Conservation (phyloP, 2,329 filamentous ascomycete genomes). For the Amphichorda felina region DNA sequence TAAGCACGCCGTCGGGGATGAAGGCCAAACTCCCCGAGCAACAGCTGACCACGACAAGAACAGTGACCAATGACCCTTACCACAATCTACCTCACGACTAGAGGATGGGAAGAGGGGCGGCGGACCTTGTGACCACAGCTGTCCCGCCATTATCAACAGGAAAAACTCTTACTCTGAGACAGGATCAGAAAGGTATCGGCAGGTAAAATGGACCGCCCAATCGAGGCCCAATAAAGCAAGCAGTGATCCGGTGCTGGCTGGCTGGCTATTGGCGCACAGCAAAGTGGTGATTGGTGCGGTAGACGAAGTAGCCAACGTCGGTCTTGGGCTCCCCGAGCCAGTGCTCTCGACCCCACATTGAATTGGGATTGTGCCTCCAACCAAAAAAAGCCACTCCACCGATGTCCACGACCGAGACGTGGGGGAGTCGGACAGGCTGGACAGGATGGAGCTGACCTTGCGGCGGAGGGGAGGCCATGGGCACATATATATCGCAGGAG, state of each 20-base stretch:
- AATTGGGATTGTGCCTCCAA: background rate
- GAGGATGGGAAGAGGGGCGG: too few relatives aligned
- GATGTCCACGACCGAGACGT: background rate
- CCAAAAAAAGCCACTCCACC: background rate
- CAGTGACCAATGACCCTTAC: background rate
- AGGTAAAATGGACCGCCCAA: background rate
- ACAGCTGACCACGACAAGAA: background rate
- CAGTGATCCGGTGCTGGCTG: background rate
- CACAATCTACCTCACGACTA: too few relatives aligned
- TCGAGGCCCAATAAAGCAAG: too few relatives aligned
- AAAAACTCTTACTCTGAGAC: too few relatives aligned
- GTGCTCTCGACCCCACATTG: constrained; percentile 2
- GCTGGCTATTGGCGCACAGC: background rate
- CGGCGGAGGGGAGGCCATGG: background rate
- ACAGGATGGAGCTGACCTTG: background rate
- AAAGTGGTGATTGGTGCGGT: constrained; percentile 6
- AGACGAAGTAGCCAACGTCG: constrained; percentile 1
- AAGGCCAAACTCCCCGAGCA: too few relatives aligned
- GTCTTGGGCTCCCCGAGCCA: constrained; percentile 2
- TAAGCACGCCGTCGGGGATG: too few relatives aligned
- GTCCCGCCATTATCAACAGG: too few relatives aligned
- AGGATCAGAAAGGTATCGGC: too few relatives aligned
- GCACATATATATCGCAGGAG: background rate
- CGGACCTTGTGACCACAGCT: too few relatives aligned
- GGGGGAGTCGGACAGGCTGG: background rate